These are phyloP conservation scores for Cyclotella baltica DNA, from an alignment of 108 stramenopile genomes.

Conservation along the genomic window DNA sequence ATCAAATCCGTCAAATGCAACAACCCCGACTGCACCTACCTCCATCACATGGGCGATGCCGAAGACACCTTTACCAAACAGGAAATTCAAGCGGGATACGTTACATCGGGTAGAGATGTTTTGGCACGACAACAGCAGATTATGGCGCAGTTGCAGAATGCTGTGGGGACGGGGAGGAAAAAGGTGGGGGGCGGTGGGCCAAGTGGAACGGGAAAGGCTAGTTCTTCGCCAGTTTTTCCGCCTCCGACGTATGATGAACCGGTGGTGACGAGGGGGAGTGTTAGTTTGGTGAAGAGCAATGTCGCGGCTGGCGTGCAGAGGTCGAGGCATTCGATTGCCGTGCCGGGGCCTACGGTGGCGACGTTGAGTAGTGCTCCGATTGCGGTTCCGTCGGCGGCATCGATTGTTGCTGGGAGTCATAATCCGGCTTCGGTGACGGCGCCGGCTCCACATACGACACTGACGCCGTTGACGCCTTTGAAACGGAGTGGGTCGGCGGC, in stretches of 20 bases:
- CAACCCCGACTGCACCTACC: conserved; percentile 98
- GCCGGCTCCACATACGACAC: conserved; percentile 72
- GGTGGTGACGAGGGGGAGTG: conserved; percentile 56
- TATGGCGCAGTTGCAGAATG: conserved; percentile 72
- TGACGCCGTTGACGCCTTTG: conserved; percentile 80
- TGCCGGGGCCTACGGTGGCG: conserved; percentile 12
- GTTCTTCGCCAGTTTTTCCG: conserved; percentile 79
- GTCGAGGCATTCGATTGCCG: not conserved
- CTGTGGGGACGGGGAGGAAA: conserved; percentile 59
- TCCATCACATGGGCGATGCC: conserved; percentile 96
- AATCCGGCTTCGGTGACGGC: conserved; percentile 27
- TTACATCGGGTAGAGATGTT: conserved; percentile 89
- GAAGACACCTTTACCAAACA: conserved; percentile 95
- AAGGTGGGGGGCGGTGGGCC: conserved; percentile 87
- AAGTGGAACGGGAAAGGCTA: conserved; percentile 78
- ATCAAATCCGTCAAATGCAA: conserved; percentile 96
- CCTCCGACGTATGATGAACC: conserved; percentile 88
- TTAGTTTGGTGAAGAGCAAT: conserved; percentile 35
- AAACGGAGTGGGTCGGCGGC: conserved; percentile 57
- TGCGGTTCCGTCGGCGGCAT: conserved; percentile 62
- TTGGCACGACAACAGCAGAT: conserved; percentile 86
- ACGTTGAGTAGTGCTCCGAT: not conserved
- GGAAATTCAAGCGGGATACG: conserved; percentile 94
- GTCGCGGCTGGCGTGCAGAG: conserved; percentile 25
- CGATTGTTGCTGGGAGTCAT: conserved; percentile 78